phyloP scores from a whole-genome alignment of 2,329 filamentous ascomycete species.

The Phaeosphaeria sp. region DNA sequence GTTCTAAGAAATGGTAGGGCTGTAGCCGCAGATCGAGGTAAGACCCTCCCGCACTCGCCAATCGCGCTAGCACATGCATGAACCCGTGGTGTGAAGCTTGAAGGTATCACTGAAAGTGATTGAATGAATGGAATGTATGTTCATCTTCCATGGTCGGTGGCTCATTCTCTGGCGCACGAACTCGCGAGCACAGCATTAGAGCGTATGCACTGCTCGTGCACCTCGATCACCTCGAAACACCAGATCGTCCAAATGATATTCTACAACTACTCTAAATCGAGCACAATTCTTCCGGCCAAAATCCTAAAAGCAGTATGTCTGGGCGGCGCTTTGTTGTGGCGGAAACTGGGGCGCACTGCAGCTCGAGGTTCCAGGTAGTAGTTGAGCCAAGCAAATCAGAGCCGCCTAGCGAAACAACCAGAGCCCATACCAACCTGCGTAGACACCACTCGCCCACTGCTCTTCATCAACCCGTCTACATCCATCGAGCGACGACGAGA shows the following conservation, averaged over 20 bases:
- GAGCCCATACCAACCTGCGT: not conserved
- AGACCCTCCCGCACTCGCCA: conserved; percentile 28
- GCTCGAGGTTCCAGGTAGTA: not conserved
- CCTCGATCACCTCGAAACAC: not conserved
- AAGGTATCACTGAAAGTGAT: not conserved
- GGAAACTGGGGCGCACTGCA: not conserved
- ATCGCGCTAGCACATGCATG: conserved; percentile 22
- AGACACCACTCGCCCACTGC: not conserved
- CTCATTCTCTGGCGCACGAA: not conserved
- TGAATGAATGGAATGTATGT: not conserved
- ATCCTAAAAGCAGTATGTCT: too few species aligned
- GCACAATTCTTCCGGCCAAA: too few species aligned
- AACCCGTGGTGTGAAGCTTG: conserved; percentile 22
- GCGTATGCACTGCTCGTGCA: not conserved
- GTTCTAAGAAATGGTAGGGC: conserved; percentile 21
- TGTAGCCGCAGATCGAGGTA: conserved; percentile 17
- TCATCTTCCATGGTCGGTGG: not conserved
- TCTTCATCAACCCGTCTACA: not conserved
- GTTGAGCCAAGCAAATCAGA: not conserved
- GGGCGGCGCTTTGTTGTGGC: not conserved
- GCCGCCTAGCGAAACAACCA: not conserved
- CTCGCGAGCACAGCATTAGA: not conserved
- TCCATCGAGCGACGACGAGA: not conserved
- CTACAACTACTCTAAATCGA: not conserved
- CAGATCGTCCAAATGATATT: not conserved